These are phyloP conservation scores for Hevea brasiliensis DNA, from an alignment of 345 rosid genomes.

Conservation along the genomic window DNA sequence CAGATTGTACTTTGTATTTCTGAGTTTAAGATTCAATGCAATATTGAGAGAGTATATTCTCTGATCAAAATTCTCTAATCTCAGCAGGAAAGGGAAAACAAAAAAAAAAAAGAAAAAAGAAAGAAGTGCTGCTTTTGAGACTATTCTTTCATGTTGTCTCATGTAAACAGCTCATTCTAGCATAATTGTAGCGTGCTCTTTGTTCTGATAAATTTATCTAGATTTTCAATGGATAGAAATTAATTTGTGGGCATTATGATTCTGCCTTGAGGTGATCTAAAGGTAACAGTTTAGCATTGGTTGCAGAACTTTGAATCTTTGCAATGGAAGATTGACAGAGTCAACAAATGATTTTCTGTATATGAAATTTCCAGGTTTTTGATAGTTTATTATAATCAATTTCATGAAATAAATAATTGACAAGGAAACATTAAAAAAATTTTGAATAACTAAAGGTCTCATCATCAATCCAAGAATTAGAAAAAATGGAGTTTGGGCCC, in stretches of 20 bases:
- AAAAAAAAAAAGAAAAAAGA: too few relatives aligned
- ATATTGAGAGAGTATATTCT: background rate
- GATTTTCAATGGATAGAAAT: too few relatives aligned
- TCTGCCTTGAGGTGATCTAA: too few relatives aligned
- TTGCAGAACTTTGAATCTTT: too few relatives aligned
- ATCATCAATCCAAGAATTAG: too few relatives aligned
- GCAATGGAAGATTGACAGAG: too few relatives aligned
- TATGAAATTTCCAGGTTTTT: too few relatives aligned
- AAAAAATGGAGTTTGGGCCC: background rate
- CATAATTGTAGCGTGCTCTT: background rate
- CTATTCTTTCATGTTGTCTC: background rate
- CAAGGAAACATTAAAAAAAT: background rate
- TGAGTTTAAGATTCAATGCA: background rate
- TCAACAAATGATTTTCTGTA: too few relatives aligned
- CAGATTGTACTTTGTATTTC: constrained; percentile 8
- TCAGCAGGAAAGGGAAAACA: background rate
- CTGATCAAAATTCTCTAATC: background rate
- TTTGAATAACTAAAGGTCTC: too few relatives aligned
- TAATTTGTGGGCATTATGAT: too few relatives aligned
- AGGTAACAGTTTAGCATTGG: too few relatives aligned
- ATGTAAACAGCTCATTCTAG: background rate
- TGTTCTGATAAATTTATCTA: background rate
- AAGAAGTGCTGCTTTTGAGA: background rate
- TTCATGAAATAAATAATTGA: background rate
- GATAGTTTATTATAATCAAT: background rate